phyloP scores from a whole-genome alignment of 2,329 filamentous ascomycete genomes.

The Cordyceps javanica region DNA sequence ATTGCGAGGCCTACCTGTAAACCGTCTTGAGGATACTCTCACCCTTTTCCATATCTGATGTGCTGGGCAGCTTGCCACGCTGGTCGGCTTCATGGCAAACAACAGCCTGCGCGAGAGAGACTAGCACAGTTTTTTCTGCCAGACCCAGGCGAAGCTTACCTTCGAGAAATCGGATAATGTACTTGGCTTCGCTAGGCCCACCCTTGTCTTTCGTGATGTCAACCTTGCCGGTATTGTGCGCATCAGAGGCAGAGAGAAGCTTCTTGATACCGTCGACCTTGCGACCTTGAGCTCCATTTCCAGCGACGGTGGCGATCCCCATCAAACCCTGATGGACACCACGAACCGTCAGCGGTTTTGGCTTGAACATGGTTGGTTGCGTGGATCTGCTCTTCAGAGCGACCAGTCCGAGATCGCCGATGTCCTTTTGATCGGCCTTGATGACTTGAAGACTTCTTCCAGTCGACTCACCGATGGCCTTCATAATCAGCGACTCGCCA shows the following conservation, averaged over 20 bases:
- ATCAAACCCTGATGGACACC: constrained; percentile 86
- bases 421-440: constrained; percentile 92
- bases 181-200: constrained; percentile 91
- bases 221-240: constrained; percentile 65
- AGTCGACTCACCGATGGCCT: constrained; percentile 91
- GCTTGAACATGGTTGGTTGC: constrained; percentile 97
- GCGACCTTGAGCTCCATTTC: constrained; percentile 79
- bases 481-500: constrained; percentile 97
- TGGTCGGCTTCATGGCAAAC: constrained; percentile 74
- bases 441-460: constrained; percentile 83
- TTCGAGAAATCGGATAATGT: constrained; percentile 84
- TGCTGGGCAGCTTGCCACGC: constrained; percentile 63
- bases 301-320: constrained; percentile 78
- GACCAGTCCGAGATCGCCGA: constrained; percentile 89
- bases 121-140: constrained; percentile 86
- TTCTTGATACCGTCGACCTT: constrained; percentile 97
- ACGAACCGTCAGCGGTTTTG: constrained; percentile 78
- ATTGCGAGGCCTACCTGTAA: constrained; percentile 56
- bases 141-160: constrained; percentile 88
- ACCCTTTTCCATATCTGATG: constrained; percentile 73
- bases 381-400: constrained; percentile 93
- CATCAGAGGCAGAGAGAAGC: constrained; percentile 82
- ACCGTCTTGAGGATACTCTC: constrained; percentile 85
- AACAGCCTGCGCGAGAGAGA: constrained; percentile 83
- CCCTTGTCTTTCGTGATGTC: constrained; percentile 92